Evolutionary conservation across 208 protist species (phyloP).

Genomic region (Leishmania aethiopica): DNA sequence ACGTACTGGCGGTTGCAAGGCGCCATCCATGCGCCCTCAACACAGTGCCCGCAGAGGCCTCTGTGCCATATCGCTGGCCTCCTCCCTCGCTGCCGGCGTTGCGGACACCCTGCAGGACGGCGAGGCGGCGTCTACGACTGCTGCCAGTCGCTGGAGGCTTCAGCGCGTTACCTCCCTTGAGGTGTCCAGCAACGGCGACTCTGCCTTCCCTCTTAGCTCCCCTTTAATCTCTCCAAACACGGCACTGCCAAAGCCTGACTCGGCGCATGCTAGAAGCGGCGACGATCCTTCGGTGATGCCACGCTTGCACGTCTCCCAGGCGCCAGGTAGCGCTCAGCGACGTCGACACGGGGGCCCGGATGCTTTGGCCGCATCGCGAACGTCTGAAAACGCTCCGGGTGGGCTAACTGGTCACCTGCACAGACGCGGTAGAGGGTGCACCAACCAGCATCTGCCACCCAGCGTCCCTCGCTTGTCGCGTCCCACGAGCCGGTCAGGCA

Average conservation of each 20-base stretch:
- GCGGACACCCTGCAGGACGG: neutral
- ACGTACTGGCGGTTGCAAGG: neutral
- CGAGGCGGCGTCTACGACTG: neutral
- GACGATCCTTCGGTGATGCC: neutral
- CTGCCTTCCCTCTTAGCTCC: neutral
- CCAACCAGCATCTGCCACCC: neutral
- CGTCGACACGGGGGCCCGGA: neutral
- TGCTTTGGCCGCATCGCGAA: too few species aligned
- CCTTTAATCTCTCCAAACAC: neutral
- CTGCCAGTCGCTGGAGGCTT: neutral
- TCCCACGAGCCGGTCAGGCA: neutral
- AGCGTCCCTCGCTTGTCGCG: neutral
- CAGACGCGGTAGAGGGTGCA: neutral
- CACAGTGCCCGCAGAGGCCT: neutral
- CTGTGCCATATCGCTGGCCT: neutral
- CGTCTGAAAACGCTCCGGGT: neutral
- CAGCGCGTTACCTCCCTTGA: neutral
- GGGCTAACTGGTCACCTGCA: neutral
- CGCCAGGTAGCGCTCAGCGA: neutral
- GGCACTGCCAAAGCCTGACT: neutral
- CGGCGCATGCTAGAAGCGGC: neutral
- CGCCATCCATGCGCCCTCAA: neutral
- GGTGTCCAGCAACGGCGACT: neutral
- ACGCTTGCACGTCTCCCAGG: neutral
- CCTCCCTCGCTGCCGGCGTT: neutral